phyloP scores from a whole-genome alignment of 345 rosid genomes.

The Xanthoceras sorbifolium region DNA sequence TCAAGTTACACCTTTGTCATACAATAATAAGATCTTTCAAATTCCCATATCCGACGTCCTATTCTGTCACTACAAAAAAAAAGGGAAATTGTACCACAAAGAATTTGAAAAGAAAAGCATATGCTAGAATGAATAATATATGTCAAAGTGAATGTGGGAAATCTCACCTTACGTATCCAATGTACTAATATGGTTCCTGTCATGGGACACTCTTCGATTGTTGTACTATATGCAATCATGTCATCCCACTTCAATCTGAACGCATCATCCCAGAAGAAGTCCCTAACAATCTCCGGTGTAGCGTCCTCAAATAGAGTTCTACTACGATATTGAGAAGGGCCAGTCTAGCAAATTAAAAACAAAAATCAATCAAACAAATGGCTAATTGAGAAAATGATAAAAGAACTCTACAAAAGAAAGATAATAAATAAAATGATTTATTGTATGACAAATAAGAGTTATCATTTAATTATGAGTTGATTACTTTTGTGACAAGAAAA shows the following conservation, averaged over 20 bases:
- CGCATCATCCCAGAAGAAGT: slow-evolving; percentile 84
- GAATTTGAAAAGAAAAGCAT: slow-evolving; percentile 16
- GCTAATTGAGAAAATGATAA: background rate
- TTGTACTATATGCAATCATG: slow-evolving; percentile 62
- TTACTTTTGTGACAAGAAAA: background rate
- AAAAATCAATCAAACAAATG: slow-evolving; percentile 10
- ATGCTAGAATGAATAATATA: background rate
- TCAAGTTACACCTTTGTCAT: slow-evolving; percentile 71
- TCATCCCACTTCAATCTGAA: slow-evolving; percentile 77
- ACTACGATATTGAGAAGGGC: slow-evolving; percentile 75
- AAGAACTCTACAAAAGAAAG: background rate
- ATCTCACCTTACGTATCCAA: slow-evolving; percentile 75
- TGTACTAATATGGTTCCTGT: slow-evolving; percentile 79
- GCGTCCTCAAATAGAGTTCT: slow-evolving; percentile 73
- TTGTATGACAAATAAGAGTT: background rate
- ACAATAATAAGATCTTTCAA: slow-evolving; percentile 60
- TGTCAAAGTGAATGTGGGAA: background rate
- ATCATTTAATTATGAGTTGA: too few species aligned
- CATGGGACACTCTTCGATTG: slow-evolving; percentile 54
- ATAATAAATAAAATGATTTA: background rate
- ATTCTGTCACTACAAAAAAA: slow-evolving; percentile 82
- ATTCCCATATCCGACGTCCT: slow-evolving; percentile 79
- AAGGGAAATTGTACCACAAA: slow-evolving; percentile 64
- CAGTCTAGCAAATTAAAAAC: slow-evolving; percentile 39
- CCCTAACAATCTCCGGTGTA: slow-evolving; percentile 63